A percentile compares a stretch with the other conserved stretches of the same genome.
Conservation (phyloP, 225 moss, liverwort and hornwort genomes). For the Lunularia cruciata region DNA sequence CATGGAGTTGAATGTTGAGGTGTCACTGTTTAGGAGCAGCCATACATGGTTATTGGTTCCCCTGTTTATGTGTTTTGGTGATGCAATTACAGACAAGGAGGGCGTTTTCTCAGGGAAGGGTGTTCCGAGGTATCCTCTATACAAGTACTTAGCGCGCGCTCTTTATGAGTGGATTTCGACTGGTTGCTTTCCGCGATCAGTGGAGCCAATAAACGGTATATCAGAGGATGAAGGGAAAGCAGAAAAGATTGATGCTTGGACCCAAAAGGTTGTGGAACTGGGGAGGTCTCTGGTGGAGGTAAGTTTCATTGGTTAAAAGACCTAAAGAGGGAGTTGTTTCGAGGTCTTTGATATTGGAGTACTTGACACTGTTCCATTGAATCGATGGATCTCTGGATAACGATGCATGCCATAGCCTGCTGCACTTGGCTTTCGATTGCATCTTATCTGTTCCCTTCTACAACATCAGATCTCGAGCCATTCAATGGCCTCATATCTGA, state of each 20-base stretch:
- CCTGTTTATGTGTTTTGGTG: background rate
- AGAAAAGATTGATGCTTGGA: conserved; percentile 56
- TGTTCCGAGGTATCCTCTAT: conserved; percentile 67
- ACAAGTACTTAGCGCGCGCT: conserved; percentile 58
- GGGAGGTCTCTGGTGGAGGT: conserved; percentile 69
- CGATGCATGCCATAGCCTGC: no score
- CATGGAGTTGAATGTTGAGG: no score
- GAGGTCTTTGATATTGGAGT: background rate
- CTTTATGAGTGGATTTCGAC: conserved; percentile 61
- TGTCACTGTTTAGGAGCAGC: background rate
- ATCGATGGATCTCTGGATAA: no score
- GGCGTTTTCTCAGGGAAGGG: conserved; percentile 48
- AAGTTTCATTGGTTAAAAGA: no score
- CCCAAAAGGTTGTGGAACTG: conserved; percentile 46
- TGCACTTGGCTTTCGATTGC: no score
- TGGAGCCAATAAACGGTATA: conserved; percentile 69
- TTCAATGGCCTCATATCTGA: background rate
- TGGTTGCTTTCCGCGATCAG: conserved; percentile 54
- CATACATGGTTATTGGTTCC: background rate
- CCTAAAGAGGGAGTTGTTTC: background rate
- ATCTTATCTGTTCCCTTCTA: no score
- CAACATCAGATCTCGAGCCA: no score
- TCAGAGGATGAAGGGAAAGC: conserved; percentile 55
- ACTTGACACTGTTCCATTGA: no score
- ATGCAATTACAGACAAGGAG: conserved; percentile 35